Percentiles rank a stretch among this genome's conserved stretches.
phyloP scores from a whole-genome alignment of 208 protist species.

The Naegleria fowleri region DNA sequence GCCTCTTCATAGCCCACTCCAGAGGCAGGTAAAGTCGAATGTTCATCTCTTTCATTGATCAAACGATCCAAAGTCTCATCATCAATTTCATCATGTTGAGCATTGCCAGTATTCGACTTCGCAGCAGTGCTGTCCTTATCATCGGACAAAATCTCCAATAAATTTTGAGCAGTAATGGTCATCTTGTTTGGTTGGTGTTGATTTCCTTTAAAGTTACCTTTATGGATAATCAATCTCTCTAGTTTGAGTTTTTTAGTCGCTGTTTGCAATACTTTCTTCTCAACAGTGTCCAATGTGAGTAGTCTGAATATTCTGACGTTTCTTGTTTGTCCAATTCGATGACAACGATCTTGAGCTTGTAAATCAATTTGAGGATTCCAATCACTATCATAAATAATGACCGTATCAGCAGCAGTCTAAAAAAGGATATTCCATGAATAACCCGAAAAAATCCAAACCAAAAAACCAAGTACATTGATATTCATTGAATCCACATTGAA shows the following conservation, averaged over 20 bases:
- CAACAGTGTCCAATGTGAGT: conserved; percentile 59
- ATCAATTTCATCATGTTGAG: background rate
- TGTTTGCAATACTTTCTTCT: conserved; percentile 56
- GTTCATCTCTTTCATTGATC: background rate
- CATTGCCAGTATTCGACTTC: background rate
- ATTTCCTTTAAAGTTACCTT: conserved; percentile 27
- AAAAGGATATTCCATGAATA: no score
- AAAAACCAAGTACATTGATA: no score
- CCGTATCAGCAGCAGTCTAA: conserved; percentile 37
- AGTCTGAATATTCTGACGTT: conserved; percentile 69
- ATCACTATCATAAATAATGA: conserved; percentile 67
- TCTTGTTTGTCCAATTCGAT: conserved; percentile 61
- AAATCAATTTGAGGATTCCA: conserved; percentile 78
- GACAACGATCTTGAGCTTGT: conserved; percentile 56
- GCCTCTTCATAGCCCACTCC: background rate
- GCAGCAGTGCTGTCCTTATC: background rate
- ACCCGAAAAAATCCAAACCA: no score
- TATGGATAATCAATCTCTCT: conserved; percentile 41
- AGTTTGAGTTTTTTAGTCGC: conserved; percentile 58
- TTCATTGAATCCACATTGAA: no score
- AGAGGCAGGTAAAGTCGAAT: background rate
- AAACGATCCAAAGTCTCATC: background rate
- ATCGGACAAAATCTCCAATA: background rate
- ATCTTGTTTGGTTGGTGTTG: background rate
- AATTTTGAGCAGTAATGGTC: background rate